A percentile compares a stretch with the other conserved stretches of the same genome.
phyloP scores from a whole-genome alignment of 2,329 filamentous ascomycete species.

The Hypoxylon sp. region DNA sequence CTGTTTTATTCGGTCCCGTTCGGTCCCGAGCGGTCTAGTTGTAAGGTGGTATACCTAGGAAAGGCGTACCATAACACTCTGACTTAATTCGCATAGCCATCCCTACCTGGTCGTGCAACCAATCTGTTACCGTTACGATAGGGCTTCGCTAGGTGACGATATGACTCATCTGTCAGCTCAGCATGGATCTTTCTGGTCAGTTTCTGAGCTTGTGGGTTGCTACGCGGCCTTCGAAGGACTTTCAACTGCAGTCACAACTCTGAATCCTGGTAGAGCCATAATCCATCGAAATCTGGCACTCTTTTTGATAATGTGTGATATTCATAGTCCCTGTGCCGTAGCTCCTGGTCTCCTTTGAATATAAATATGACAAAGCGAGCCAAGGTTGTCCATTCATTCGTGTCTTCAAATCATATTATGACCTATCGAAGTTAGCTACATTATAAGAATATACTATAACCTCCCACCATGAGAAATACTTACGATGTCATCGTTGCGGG shows the following conservation, averaged over 20 bases:
- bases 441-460: background rate
- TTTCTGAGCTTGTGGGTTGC: background rate
- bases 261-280: background rate
- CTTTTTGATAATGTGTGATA: background rate
- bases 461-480: slow-evolving; percentile 28
- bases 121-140: background rate
- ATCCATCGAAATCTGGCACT: background rate
- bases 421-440: background rate
- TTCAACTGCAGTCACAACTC: background rate
- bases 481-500: slow-evolving; percentile 57
- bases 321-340: background rate
- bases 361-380: slow-evolving; percentile 1
- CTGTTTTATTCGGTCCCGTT: background rate
- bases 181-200: slow-evolving; percentile 1
- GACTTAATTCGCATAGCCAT: background rate
- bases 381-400: background rate
- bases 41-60: background rate
- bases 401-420: slow-evolving; percentile 1
- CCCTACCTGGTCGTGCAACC: background rate
- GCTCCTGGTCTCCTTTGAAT: background rate
- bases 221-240: background rate
- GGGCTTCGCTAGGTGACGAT: background rate
- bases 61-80: background rate
- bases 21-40: background rate
- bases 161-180: background rate